Conservation (phyloP, 768 basidiomycete genomes). For the Naganishia onofrii region DNA sequence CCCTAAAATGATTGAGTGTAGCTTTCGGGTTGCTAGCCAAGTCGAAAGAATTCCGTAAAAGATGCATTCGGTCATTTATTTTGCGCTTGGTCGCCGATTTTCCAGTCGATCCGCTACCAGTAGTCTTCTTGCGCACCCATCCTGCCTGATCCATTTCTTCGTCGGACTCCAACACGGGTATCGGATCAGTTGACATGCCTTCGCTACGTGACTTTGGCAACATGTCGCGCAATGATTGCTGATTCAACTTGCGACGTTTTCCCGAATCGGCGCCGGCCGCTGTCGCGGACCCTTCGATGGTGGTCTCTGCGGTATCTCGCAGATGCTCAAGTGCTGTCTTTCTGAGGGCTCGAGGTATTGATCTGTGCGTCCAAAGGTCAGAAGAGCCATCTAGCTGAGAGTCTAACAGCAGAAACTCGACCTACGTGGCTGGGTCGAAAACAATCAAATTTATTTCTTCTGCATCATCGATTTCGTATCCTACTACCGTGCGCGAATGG, state of each 20-base stretch:
- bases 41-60: conserved; percentile 20
- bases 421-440: conserved; percentile 68
- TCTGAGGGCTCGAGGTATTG: conserved; percentile 27
- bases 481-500: conserved; percentile 83
- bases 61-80: neutral
- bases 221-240: conserved; percentile 38
- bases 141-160: conserved; percentile 38
- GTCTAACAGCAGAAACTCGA: neutral
- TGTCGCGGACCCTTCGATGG: neutral
- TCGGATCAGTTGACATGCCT: neutral
- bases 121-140: conserved; percentile 42
- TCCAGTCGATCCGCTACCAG: conserved; percentile 5
- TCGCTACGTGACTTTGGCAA: neutral
- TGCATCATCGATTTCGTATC: conserved; percentile 67
- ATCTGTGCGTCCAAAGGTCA: conserved; percentile 2
- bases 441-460: conserved; percentile 65
- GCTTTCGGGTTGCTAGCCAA: conserved; percentile 32
- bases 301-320: conserved; percentile 26
- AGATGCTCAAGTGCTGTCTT: conserved; percentile 22
- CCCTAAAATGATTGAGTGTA: conserved; percentile 55
- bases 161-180: conserved; percentile 30
- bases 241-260: conserved; percentile 40
- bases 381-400: no score
- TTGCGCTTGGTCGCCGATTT: conserved; percentile 12
- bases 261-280: neutral